Conservation (phyloP, 2,329 filamentous ascomycete species). For the Stylonectria norvegica region DNA sequence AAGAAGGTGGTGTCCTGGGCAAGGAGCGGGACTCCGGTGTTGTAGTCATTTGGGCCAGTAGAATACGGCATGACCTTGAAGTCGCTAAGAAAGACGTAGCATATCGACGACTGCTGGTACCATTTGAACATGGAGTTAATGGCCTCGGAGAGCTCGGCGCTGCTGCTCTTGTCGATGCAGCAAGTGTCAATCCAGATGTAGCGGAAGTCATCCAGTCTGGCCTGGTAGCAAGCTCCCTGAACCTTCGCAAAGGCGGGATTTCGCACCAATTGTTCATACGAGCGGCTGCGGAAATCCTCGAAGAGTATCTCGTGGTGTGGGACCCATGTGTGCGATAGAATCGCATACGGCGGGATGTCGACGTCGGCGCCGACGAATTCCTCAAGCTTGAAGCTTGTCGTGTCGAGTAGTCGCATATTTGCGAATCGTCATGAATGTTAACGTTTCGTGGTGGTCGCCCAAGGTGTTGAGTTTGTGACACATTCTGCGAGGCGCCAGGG, state of each 20-base stretch:
- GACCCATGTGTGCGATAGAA: constrained; percentile 37
- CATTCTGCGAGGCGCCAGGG: too few species aligned
- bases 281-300: constrained; percentile 19
- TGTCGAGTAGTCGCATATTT: constrained; percentile 30
- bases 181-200: constrained; percentile 30
- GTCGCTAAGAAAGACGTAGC: constrained; percentile 27
- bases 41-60: background rate
- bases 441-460: too few species aligned
- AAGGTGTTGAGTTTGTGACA: too few species aligned
- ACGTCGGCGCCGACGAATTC: constrained; percentile 18
- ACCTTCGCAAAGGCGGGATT: constrained; percentile 20
- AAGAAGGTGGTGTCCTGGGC: constrained; percentile 10
- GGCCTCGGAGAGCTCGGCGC: constrained; percentile 25
- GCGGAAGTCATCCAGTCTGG: constrained; percentile 6
- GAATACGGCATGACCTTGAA: constrained; percentile 1
- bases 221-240: constrained; percentile 12
- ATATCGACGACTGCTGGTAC: constrained; percentile 23
- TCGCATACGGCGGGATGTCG: constrained; percentile 28
- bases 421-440: too few species aligned
- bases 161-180: constrained; percentile 28
- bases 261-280: background rate
- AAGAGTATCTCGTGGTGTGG: constrained; percentile 29
- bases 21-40: background rate
- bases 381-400: constrained; percentile 16
- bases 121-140: constrained; percentile 30